Conservation (phyloP, 352 stramenopile genomes). For the Pythium oligandrum region DNA sequence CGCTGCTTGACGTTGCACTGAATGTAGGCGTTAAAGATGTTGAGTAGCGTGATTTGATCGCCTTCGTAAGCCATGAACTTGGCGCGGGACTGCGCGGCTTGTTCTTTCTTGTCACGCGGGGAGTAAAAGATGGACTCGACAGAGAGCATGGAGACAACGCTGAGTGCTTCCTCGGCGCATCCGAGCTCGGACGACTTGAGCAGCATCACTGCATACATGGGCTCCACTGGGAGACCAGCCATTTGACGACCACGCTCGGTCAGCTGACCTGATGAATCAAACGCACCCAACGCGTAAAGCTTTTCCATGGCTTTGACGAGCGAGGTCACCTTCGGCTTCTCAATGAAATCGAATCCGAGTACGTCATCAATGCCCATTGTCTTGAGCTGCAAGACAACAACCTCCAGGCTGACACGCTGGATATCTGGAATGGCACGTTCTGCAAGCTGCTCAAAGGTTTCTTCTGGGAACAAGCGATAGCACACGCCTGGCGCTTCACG, state of each 20-base stretch:
- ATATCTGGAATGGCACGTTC: slow-evolving; percentile 79
- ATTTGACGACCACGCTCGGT: slow-evolving; percentile 77
- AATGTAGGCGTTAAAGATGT: slow-evolving; percentile 75
- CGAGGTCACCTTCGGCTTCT: slow-evolving; percentile 72
- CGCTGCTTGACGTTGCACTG: slow-evolving; percentile 74
- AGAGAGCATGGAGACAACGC: slow-evolving; percentile 86
- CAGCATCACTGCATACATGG: slow-evolving; percentile 88
- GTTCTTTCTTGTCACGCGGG: slow-evolving; percentile 77
- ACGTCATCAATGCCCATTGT: slow-evolving; percentile 83
- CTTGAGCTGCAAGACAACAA: slow-evolving; percentile 83
- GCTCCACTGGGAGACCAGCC: slow-evolving; percentile 83
- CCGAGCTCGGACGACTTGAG: slow-evolving; percentile 70
- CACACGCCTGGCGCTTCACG: slow-evolving; percentile 78
- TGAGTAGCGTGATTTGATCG: slow-evolving; percentile 82
- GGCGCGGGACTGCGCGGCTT: slow-evolving; percentile 71
- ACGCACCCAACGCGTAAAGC: slow-evolving; percentile 67
- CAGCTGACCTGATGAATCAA: slow-evolving; percentile 58
- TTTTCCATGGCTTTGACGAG: slow-evolving; percentile 82
- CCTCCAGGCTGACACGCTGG: slow-evolving; percentile 81
- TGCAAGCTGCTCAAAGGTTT: slow-evolving; percentile 78
- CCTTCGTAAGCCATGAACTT: slow-evolving; percentile 80
- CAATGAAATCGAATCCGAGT: slow-evolving; percentile 87
- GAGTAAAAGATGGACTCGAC: slow-evolving; percentile 90
- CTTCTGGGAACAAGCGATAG: slow-evolving; percentile 81
- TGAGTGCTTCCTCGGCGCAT: slow-evolving; percentile 82